These are phyloP conservation scores for Psidium guajava DNA, from an alignment of 345 rosid species.

Conservation along the genomic window DNA sequence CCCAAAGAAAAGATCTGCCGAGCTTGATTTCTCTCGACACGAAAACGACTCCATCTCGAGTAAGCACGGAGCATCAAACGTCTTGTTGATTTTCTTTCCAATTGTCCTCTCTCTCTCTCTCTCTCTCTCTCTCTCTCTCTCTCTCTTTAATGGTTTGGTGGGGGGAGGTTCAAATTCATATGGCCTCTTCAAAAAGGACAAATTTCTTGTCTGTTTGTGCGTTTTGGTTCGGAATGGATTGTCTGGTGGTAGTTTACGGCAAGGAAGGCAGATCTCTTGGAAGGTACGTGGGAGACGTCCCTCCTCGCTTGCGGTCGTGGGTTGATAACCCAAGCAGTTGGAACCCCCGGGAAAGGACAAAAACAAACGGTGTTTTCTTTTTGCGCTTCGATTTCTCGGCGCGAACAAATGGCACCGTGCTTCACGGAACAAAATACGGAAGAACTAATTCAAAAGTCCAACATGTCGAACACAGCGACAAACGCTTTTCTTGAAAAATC, in stretches of 20 bases:
- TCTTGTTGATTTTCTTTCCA: not conserved
- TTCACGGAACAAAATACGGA: not conserved
- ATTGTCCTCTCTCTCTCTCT: not conserved
- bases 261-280: not conserved
- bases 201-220: not conserved
- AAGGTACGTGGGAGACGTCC: not conserved
- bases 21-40: not conserved
- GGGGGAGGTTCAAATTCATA: no score
- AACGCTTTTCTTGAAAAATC: not conserved
- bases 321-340: not conserved
- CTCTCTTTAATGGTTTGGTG: no score
- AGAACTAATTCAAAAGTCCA: not conserved
- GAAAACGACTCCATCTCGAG: not conserved
- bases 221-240: not conserved
- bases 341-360: not conserved
- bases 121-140: no score
- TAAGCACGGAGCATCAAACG: not conserved
- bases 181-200: not conserved
- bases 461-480: no score
- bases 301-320: not conserved
- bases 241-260: not conserved
- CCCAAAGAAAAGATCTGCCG: not conserved
- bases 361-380: not conserved
- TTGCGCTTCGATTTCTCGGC: not conserved
- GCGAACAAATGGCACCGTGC: no score